Percentiles rank a stretch among this genome's conserved stretches.
Conservation (phyloP, 495 filamentous ascomycete species). For the Aspergillus baeticus region DNA sequence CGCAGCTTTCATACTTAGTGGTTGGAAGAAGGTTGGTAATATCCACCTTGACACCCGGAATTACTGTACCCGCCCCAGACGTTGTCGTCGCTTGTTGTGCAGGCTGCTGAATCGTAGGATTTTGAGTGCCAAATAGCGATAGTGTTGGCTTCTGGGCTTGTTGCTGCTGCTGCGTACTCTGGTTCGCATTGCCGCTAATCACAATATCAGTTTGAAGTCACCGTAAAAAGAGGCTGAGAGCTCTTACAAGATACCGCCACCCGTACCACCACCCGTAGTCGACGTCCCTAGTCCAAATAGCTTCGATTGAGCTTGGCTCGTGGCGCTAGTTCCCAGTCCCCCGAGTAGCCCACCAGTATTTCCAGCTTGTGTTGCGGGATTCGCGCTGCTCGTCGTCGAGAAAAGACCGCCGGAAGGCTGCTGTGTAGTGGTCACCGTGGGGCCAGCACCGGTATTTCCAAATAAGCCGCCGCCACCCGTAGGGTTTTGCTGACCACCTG, state of each 20-base stretch:
- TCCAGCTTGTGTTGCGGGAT: conserved; percentile 35
- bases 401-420: conserved; percentile 48
- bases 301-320: conserved; percentile 39
- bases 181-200: conserved; percentile 25
- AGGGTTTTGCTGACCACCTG: conserved; percentile 30
- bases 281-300: conserved; percentile 32
- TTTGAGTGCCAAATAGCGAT: conserved; percentile 38
- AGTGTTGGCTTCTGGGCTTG: conserved; percentile 41
- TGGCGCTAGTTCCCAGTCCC: conserved; percentile 26
- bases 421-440: conserved; percentile 38
- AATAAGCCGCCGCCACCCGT: conserved; percentile 48
- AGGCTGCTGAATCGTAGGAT: conserved; percentile 40
- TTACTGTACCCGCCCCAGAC: conserved; percentile 34
- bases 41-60: conserved; percentile 74
- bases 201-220: conserved; percentile 14
- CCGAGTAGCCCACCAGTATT: conserved; percentile 36
- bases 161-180: conserved; percentile 34
- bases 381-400: conserved; percentile 37
- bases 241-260: conserved; percentile 53
- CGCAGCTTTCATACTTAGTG: conserved; percentile 86
- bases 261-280: conserved; percentile 29
- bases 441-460: conserved; percentile 46
- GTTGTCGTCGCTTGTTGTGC: conserved; percentile 48
- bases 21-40: conserved; percentile 73
- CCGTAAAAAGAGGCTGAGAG: conserved; percentile 13